Evolutionary conservation across 75 land plant genomes (phyloP), one percentile per base, ranked within the genome.

Genomic region (Gnetum montanum): DNA sequence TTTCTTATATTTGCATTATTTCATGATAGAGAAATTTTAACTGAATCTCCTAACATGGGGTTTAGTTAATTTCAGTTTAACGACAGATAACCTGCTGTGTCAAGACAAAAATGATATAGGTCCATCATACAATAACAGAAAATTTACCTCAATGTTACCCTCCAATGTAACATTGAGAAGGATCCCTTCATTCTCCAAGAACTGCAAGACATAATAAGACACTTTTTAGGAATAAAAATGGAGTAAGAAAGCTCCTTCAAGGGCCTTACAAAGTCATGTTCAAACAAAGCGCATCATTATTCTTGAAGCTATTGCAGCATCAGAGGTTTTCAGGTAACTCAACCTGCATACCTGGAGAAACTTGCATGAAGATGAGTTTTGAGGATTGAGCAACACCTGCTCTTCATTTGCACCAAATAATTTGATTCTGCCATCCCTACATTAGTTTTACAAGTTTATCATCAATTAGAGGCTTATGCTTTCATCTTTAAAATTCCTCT

Each of bases 91-190:
- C 4, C 1, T 16, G 29, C 13, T 48, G 1, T 25, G 2, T 29
- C 13, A 11, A 7, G 3, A 25, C 10, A 6, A 22, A 18, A 8
- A 45, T n/a, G 10, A 6, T 48, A 15, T 48, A 25, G 24, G 11
- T 48, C 3, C 13, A 4, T 7, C 27, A 6, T 48, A 48, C 23
- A 26, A 25, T 13, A 48, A n/a, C 15, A 26, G 27, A 23, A 22
- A 1, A 72, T 66, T 70, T 75, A 64, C 95, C 90, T 89, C 86
- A 67, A 89, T 77, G 18, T 75, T 78, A 58, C 82, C 79, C 10
- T 60, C 59, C 16, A 59, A 59, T 43, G 62, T 89, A 29, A 89
- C 76, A 43, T 71, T 75, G 3, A 89, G 35, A 49, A 89, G 80
- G 31, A 78, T 65, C 28, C 86, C 90, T 68, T 72, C 63, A 58